phyloP scores from a whole-genome alignment of 2,329 filamentous ascomycete species.

The Cladosporium austrohemisphaericum region DNA sequence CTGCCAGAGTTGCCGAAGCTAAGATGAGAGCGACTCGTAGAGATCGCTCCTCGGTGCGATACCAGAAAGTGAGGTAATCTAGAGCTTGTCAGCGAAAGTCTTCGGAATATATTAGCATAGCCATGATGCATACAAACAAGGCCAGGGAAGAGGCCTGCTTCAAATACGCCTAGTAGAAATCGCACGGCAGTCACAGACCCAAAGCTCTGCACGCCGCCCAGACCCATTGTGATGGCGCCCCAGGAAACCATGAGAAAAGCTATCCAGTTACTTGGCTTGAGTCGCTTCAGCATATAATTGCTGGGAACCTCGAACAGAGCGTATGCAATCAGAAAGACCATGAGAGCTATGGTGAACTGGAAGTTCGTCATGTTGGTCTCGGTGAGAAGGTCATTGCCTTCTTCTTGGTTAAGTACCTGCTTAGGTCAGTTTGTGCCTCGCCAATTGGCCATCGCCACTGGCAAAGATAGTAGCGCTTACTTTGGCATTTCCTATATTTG shows the following conservation, averaged over 20 bases:
- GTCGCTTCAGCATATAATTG: slow-evolving; percentile 40
- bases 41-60: slow-evolving; percentile 31
- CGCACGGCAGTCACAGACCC: slow-evolving; percentile 43
- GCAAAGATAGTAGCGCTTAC: not conserved
- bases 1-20: slow-evolving; percentile 31
- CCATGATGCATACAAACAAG: slow-evolving; percentile 31
- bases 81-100: not conserved
- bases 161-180: slow-evolving; percentile 43
- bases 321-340: slow-evolving; percentile 57
- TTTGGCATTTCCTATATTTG: slow-evolving; percentile 51
- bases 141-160: slow-evolving; percentile 57
- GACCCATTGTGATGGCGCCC: slow-evolving; percentile 30
- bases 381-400: slow-evolving; percentile 58
- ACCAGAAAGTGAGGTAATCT: slow-evolving; percentile 30
- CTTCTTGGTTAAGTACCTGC: slow-evolving; percentile 59
- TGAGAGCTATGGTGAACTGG: slow-evolving; percentile 50
- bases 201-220: slow-evolving; percentile 45
- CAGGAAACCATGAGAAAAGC: slow-evolving; percentile 31
- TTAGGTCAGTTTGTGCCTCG: slow-evolving; percentile 34
- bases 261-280: slow-evolving; percentile 40
- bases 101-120: not conserved
- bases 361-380: slow-evolving; percentile 59
- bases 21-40: slow-evolving; percentile 32
- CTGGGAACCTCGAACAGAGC: slow-evolving; percentile 44
- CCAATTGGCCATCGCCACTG: not conserved